These are phyloP conservation scores for Aspergillus campestris DNA, from an alignment of 495 filamentous ascomycete species.

Conservation along the genomic window DNA sequence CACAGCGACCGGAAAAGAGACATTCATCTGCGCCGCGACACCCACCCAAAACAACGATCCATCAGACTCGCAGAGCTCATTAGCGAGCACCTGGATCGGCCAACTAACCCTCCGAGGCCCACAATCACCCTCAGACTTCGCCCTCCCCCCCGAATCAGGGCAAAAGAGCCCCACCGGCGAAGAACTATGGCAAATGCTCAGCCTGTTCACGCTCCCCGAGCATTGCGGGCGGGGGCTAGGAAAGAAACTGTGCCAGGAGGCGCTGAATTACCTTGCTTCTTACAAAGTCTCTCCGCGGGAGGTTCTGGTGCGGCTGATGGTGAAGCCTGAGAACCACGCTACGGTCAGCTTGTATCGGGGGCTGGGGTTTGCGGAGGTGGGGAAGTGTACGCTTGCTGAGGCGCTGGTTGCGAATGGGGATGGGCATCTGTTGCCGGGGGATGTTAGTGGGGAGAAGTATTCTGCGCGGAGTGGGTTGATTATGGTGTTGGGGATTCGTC, in stretches of 20 bases:
- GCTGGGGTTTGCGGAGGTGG: slow-evolving; percentile 22
- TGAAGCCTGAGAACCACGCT: slow-evolving; percentile 22
- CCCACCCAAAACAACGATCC: slow-evolving; percentile 4
- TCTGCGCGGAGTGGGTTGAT: slow-evolving; percentile 12
- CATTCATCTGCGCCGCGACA: slow-evolving; percentile 26
- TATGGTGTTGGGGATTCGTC: too few species aligned
- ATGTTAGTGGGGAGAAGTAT: slow-evolving; percentile 17
- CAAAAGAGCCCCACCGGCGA: slow-evolving; percentile 15
- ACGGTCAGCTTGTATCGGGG: slow-evolving; percentile 21
- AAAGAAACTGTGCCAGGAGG: slow-evolving; percentile 22
- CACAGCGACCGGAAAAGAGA: slow-evolving; percentile 7
- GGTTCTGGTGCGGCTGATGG: slow-evolving; percentile 21
- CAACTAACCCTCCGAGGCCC: slow-evolving; percentile 28
- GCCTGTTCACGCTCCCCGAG: slow-evolving; percentile 22
- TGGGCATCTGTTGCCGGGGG: slow-evolving; percentile 19
- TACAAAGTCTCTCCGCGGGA: slow-evolving; percentile 7
- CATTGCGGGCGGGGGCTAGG: slow-evolving; percentile 27
- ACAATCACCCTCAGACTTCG: slow-evolving; percentile 9
- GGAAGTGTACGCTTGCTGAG: slow-evolving; percentile 23
- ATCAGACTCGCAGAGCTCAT: too few species aligned
- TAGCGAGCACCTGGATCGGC: slow-evolving; percentile 18
- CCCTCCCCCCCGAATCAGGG: slow-evolving; percentile 13
- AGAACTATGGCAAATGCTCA: slow-evolving; percentile 30
- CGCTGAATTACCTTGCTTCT: slow-evolving; percentile 15
- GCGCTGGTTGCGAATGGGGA: slow-evolving; percentile 28